Evolutionary conservation across 352 stramenopile species (phyloP), one percentile per base, ranked within the genome.

Genomic region (Peronospora tabacina): DNA sequence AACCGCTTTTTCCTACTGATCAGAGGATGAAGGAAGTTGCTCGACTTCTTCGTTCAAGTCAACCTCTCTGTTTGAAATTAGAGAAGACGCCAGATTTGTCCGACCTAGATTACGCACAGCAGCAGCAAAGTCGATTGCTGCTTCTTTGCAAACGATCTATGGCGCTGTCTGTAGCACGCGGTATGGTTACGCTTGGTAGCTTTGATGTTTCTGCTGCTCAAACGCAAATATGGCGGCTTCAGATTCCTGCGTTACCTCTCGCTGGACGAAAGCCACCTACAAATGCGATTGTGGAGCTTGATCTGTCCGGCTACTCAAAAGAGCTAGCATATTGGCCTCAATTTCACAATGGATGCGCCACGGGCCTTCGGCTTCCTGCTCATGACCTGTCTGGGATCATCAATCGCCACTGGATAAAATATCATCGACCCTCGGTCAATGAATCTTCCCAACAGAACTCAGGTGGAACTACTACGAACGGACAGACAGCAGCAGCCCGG

Each of bases 321-420:
- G 95, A 98, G 33, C 68, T 97, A 38, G 95, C 82, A 7, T 75
- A 96, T 47, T 99, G 96, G 96, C 93, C 95, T 19, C 90, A 98
- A 56, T 99, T 99, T 69, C 95, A 99, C 66, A 99, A 99, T 60
- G 96, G 95, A 17, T 97, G 96, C 30, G 95, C 95, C 5, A 95
- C 93, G n/a, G 94, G 89, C 5, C 72, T 99, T 17, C 75, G 91
- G 5, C 72, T 98, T 10, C 69, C 79, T 41, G 58, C 62, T 0
- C 58, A 66, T 16, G 75, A 89, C 60, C 49, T 87, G n/a, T 82
- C 73, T 19, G 70, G 61, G 16, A 75, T 88, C 12, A 90, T 99
- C 13, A 98, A 93, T 37, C 76, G 95, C 12, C 97, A 96, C 35
- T 99, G 96, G 96, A 98, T 99, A 51, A 94, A 97, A 39, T 98